Conservation (phyloP, 495 filamentous ascomycete genomes). For the Penicillium mononematosum region DNA sequence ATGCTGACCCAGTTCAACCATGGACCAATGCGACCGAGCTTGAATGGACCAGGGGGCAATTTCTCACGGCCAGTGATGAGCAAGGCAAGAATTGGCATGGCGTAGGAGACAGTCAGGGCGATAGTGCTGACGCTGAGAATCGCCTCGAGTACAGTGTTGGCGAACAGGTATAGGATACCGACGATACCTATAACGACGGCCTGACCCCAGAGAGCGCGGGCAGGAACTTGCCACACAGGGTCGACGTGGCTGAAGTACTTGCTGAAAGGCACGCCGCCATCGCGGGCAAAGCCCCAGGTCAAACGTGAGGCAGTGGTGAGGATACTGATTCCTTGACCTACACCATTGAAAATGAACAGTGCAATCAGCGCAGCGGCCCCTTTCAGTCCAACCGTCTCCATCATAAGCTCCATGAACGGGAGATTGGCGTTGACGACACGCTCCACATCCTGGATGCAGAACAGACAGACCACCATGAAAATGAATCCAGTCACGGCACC, state of each 20-base stretch:
- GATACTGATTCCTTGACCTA: constrained; percentile 45
- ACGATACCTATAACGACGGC: constrained; percentile 43
- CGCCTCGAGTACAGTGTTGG: constrained; percentile 47
- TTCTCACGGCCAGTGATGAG: constrained; percentile 44
- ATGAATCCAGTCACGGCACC: constrained; percentile 63
- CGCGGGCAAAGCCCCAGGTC: constrained; percentile 58
- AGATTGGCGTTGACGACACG: constrained; percentile 51
- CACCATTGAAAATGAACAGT: constrained; percentile 50
- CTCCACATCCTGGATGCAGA: constrained; percentile 64
- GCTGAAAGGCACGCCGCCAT: constrained; percentile 52
- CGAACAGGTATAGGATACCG: constrained; percentile 47
- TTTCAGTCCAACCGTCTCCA: constrained; percentile 41
- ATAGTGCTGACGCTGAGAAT: constrained; percentile 53
- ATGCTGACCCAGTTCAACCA: constrained; percentile 46
- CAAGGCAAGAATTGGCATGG: constrained; percentile 44
- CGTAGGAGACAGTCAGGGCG: constrained; percentile 50
- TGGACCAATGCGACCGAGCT: constrained; percentile 39
- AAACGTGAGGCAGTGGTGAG: constrained; percentile 53
- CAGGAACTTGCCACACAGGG: constrained; percentile 43
- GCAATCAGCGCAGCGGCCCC: constrained; percentile 40
- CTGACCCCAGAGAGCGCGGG: constrained; percentile 46
- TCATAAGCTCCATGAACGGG: constrained; percentile 48
- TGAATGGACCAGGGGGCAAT: constrained; percentile 40
- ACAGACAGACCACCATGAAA: constrained; percentile 73
- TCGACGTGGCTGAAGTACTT: constrained; percentile 44